These are phyloP conservation scores for Sporothrix euskadiensis DNA, from an alignment of 2,329 filamentous ascomycete genomes.

Conservation along the genomic window DNA sequence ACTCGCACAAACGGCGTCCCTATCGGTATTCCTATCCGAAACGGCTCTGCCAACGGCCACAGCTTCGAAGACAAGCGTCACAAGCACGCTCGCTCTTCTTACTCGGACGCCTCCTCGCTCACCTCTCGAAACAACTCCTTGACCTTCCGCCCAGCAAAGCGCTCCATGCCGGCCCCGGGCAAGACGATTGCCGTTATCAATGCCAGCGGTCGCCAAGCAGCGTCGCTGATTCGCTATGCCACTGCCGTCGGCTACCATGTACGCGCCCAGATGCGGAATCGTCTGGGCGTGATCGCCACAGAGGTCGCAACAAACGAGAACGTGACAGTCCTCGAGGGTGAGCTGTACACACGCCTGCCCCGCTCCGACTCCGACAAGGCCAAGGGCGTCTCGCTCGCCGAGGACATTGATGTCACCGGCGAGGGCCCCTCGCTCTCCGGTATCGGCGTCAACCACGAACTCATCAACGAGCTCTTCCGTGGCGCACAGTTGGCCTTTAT, in stretches of 20 bases:
- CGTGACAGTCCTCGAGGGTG: slow-evolving; percentile 64
- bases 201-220: slow-evolving; percentile 91
- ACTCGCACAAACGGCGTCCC: slow-evolving; percentile 18
- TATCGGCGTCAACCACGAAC: slow-evolving; percentile 66
- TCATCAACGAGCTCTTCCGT: slow-evolving; percentile 77
- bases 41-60: slow-evolving; percentile 20
- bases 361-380: slow-evolving; percentile 51
- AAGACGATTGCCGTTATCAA: slow-evolving; percentile 95
- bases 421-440: slow-evolving; percentile 61
- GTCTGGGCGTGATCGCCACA: slow-evolving; percentile 82
- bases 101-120: slow-evolving; percentile 60
- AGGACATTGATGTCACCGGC: slow-evolving; percentile 63
- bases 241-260: slow-evolving; percentile 92
- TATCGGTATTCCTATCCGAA: slow-evolving; percentile 29
- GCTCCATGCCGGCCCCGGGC: slow-evolving; percentile 59
- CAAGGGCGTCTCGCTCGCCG: slow-evolving; percentile 32
- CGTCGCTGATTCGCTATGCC: slow-evolving; percentile 90
- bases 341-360: slow-evolving; percentile 60
- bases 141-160: slow-evolving; percentile 61
- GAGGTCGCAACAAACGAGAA: slow-evolving; percentile 81
- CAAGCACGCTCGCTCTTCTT: slow-evolving; percentile 63
- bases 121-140: slow-evolving; percentile 59
- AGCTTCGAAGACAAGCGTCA: slow-evolving; percentile 45
- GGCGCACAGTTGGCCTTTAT: slow-evolving; percentile 90
- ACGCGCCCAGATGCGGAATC: slow-evolving; percentile 84